A percentile compares a stretch with the other conserved stretches of the same genome.
Evolutionary conservation across 306 rosid genomes (phyloP).

Genomic region (Medicago lupulina): DNA sequence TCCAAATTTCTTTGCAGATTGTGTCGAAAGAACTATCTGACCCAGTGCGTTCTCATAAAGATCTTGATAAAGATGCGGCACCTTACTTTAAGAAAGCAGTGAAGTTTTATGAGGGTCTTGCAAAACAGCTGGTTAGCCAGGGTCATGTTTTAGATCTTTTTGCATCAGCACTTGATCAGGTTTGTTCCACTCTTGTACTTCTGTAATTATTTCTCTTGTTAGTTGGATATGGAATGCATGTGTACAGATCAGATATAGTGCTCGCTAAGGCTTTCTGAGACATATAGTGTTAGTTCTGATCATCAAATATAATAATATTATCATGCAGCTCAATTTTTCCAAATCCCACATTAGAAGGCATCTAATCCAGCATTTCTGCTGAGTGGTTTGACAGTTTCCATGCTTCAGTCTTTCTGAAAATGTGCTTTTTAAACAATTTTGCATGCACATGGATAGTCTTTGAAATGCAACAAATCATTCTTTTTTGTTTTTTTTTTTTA

Average conservation of each 20-base stretch:
- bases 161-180: slow-evolving; percentile 99
- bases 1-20: slow-evolving; percentile 64
- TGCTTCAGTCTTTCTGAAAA: neutral
- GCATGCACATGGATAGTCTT: slow-evolving; percentile 18
- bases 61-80: slow-evolving; percentile 97
- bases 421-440: neutral
- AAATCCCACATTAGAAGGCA: neutral
- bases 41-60: slow-evolving; percentile 97
- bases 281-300: slow-evolving; percentile 15
- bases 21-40: slow-evolving; percentile 91
- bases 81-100: slow-evolving; percentile 93
- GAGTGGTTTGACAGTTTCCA: slow-evolving; percentile 3
- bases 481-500: neutral
- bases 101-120: slow-evolving; percentile 82
- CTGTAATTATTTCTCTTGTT: slow-evolving; percentile 18
- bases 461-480: neutral
- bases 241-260: slow-evolving; percentile 7
- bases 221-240: slow-evolving; percentile 28
- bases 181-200: slow-evolving; percentile 44
- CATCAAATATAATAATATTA: slow-evolving; percentile 1
- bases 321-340: slow-evolving; percentile 9
- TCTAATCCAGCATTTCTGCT: slow-evolving; percentile 5
- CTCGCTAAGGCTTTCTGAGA: slow-evolving; percentile 24
- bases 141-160: slow-evolving; percentile 94
- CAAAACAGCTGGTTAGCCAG: slow-evolving; percentile 91